Base-by-base conservation (phyloP, 164 flowering plant species). In the Buxus sempervirens region DNA sequence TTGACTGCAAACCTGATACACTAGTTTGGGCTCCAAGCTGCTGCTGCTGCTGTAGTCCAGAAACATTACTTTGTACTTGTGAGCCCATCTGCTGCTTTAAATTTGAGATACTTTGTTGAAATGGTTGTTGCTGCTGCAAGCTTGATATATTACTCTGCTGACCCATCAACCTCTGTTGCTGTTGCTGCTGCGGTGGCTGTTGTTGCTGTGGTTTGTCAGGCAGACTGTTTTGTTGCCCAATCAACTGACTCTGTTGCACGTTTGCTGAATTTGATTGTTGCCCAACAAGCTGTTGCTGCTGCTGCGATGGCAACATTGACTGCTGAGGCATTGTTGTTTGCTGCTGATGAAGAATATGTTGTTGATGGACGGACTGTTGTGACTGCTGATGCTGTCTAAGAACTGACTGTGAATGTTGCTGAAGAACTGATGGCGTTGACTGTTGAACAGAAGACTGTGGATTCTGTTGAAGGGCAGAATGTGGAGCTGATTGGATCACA, bases 191-290 rank as follows among this genome's bases (percentile, higher is more conserved):
- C n/a, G 76, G 82, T 65, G 71, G 77, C 64, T 81, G 86, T 56
- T 75, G 90, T 71, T 82, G 88, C 70, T 85, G 93, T 68, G 84
- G 97, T 78, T 87, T 48, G 32, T 88, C 91, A 2, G 86, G 54
- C 12, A 80, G 76, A 74, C 26, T 84, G 68, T 66, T 86, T 68
- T 82, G 94, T 70, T 85, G 90, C 49, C 84, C 88, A 48, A 84
- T 59, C 26, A 87, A 60, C 71, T 85, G 91, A 68, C 77, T 88
- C 73, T 80, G 90, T 67, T 86, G 90, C 74, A 88, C 66, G 69
- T 58, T 84, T 70, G 78, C 27, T 21, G 78, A 41, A 79, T 76
- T 88, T 48, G 84, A 13, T 69, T 81, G 96, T 42, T 81, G 92
- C 32, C 82, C 80, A 53, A 77, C 81, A n/a, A 86, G 70, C 62